Evolutionary conservation across 305 asterid species (phyloP).

Genomic region (Fraxinus ornus): DNA sequence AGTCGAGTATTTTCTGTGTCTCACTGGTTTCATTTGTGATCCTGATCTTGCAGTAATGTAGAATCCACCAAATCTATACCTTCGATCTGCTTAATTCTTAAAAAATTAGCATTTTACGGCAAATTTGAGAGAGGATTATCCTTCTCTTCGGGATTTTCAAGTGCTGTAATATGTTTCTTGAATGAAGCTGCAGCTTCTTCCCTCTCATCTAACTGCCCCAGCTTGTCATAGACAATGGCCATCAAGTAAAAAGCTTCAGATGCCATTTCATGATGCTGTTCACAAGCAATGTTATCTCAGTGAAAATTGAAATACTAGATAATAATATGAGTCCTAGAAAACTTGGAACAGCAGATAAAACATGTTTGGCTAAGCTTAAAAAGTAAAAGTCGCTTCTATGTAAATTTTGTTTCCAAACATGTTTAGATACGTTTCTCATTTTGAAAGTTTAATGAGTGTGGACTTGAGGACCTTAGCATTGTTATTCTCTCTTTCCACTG

Average conservation of each 20-base stretch:
- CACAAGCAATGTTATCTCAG: constrained; percentile 13
- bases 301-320: background rate
- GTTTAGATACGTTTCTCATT: background rate
- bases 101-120: background rate
- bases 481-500: background rate
- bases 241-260: constrained; percentile 83
- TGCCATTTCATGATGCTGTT: constrained; percentile 86
- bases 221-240: constrained; percentile 72
- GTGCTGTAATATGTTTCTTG: constrained; percentile 61
- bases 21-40: background rate
- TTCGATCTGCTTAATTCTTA: background rate
- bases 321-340: background rate
- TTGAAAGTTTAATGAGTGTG: background rate
- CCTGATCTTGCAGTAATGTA: background rate
- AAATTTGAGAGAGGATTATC: constrained; percentile 30
- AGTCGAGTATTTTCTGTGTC: background rate
- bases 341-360: background rate
- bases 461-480: background rate
- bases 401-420: background rate
- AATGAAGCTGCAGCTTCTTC: constrained; percentile 81
- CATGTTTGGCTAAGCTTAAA: background rate
- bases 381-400: background rate
- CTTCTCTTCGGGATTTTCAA: constrained; percentile 56
- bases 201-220: constrained; percentile 67
- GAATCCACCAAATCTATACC: background rate